Base-by-base conservation (phyloP, 2,329 filamentous ascomycete species). In the Helotiales sp. region DNA sequence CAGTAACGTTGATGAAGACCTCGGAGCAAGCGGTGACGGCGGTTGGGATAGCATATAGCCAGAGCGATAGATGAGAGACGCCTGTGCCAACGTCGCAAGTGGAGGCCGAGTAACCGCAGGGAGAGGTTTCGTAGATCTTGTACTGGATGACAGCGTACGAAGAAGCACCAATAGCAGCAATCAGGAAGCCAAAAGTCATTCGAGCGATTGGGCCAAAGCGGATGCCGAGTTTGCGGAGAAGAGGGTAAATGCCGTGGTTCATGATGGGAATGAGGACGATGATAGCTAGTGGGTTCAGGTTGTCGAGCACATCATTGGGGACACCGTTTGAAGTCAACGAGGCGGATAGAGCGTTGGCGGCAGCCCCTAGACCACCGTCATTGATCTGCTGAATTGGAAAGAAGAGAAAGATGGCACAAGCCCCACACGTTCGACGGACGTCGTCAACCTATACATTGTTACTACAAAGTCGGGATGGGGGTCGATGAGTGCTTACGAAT, bases 301-400 rank as follows among this genome's bases (percentile, higher is more conserved):
- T 92, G 72, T 85, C 81, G 67, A 93, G 83, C 57, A 92, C 76
- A 70, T 93, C 89, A 76, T 92, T 93, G 67, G 89, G 90, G 2
- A 90, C 82, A 46, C 89, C 88, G 67, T 88, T 79, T 2, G 86
- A 82, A 48, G 80, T 67, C 85, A 90, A 81, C 71, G 81, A 81
- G 70, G 84, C 83, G 19, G 77, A 76, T 58, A 81, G 74, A 61
- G 85, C 72, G 66, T 72, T 79, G 17, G 77, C 74, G 0, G 81
- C 73, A 5, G 73, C 51, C 1, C 58, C 58, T 27, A 60, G 50
- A 42, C 58, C 58, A 34, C 59, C 59, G 52, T 70, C 65, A 57
- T 70, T 69, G 40, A 67, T 57, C 13, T 60, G 48, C 31, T 78
- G 79, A 24, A 81, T 71, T 12, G 78, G 77, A 58, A 76, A 77